These are phyloP conservation scores for Brassica balearica DNA, from an alignment of 441 rosid genomes.

Conservation along the genomic window DNA sequence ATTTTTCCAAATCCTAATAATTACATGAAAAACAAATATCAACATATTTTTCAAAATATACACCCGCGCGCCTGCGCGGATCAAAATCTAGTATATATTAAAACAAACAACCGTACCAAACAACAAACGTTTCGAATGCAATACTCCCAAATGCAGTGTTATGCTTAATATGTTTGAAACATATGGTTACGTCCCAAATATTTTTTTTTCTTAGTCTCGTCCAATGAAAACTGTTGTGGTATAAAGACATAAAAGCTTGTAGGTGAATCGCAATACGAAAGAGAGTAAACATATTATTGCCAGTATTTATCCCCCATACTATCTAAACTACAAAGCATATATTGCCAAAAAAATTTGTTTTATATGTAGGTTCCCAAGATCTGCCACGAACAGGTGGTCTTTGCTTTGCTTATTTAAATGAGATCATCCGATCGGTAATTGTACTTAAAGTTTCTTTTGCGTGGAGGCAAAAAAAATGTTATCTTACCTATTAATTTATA, in stretches of 20 bases:
- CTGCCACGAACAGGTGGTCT: conserved; percentile 29
- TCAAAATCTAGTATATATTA: no score
- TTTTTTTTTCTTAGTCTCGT: neutral
- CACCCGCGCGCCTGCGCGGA: no score
- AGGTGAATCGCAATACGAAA: conserved; percentile 6
- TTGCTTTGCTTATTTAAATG: conserved; percentile 31
- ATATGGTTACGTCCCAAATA: neutral
- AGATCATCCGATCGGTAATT: conserved; percentile 22
- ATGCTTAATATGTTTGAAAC: conserved; percentile 3
- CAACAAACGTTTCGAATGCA: conserved; percentile 14
- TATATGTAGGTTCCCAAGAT: conserved; percentile 29
- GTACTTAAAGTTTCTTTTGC: conserved; percentile 39
- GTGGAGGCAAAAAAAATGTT: conserved; percentile 20
- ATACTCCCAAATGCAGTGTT: neutral
- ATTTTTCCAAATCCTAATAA: no score
- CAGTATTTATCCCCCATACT: neutral
- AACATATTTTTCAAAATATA: no score
- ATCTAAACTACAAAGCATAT: conserved; percentile 6
- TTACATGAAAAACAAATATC: no score
- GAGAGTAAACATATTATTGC: neutral
- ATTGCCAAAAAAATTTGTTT: neutral
- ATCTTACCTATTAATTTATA: conserved; percentile 15
- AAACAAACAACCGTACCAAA: neutral
- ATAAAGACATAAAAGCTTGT: neutral
- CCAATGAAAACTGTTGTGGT: neutral